Conservation (phyloP, 225 moss, liverwort and hornwort genomes). For the Physcomitrium patens region DNA sequence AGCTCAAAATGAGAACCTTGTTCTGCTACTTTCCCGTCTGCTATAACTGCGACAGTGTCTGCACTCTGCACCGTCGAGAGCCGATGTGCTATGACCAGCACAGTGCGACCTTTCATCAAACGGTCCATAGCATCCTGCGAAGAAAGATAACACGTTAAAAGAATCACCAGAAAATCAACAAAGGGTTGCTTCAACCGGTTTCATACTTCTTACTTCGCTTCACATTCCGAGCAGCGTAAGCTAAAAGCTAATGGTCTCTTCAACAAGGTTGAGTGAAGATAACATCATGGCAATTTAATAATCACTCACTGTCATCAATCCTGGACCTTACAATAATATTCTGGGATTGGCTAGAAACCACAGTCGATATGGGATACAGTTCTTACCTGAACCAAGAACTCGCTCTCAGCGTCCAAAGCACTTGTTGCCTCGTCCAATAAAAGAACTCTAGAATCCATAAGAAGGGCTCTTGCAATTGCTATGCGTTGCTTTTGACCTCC, state of each 20-base stretch:
- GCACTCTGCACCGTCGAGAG: slow-evolving; percentile 97
- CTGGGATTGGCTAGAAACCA: not conserved
- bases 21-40: slow-evolving; percentile 84
- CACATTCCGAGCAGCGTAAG: not conserved
- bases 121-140: slow-evolving; percentile 98
- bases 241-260: too few species aligned
- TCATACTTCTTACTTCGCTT: not conserved
- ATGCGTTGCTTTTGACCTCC: slow-evolving; percentile 91
- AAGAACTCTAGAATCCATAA: slow-evolving; percentile 75
- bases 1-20: slow-evolving; percentile 80
- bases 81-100: slow-evolving; percentile 95
- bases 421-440: slow-evolving; percentile 80
- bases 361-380: not conserved
- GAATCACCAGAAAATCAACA: not conserved
- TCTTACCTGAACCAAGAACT: slow-evolving; percentile 72
- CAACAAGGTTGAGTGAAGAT: not conserved
- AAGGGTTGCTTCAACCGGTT: not conserved
- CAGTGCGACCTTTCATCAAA: slow-evolving; percentile 92
- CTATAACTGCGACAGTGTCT: slow-evolving; percentile 84
- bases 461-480: slow-evolving; percentile 71
- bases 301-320: not conserved
- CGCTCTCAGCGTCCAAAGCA: slow-evolving; percentile 79
- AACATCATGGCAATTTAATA: not conserved
- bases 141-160: not conserved
- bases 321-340: not conserved